Percentiles rank a stretch among this genome's conserved stretches.
These are phyloP conservation scores for Adansonia rubrostipa DNA, from an alignment of 441 rosid species.

Conservation along the genomic window DNA sequence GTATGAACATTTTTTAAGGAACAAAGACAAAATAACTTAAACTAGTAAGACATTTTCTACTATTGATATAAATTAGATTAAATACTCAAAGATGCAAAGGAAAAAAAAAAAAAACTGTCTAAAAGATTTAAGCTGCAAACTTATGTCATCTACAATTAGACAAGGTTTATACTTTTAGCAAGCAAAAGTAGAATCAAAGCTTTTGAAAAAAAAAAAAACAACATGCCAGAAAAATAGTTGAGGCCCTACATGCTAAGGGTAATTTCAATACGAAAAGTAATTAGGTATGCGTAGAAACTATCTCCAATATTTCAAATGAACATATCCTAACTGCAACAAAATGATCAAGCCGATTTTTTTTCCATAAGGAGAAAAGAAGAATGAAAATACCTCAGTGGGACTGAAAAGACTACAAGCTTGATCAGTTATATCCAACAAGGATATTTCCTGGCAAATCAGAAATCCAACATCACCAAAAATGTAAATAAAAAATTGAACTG, in stretches of 20 bases:
- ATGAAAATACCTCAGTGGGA: constrained; percentile 64
- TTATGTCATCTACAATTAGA: not conserved
- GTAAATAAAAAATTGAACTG: not conserved
- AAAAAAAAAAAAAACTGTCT: not conserved
- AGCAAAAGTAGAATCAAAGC: not conserved
- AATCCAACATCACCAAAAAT: constrained; percentile 5
- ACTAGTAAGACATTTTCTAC: not conserved
- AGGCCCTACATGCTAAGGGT: not conserved
- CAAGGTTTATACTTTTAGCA: not conserved
- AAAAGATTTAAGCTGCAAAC: constrained; percentile 17
- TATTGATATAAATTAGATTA: not conserved
- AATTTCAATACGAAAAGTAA: not conserved
- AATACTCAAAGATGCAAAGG: not conserved
- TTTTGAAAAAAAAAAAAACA: not conserved
- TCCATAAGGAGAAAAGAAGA: not conserved
- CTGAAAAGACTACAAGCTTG: constrained; percentile 89
- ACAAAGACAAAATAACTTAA: not conserved
- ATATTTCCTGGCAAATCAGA: constrained; percentile 72
- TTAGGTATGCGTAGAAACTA: not conserved
- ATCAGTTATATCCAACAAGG: constrained; percentile 78
- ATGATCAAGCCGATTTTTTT: not conserved
- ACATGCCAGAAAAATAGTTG: not conserved
- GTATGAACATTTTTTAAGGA: not conserved
- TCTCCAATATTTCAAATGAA: constrained; percentile 9
- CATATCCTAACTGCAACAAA: not conserved